These are phyloP conservation scores for Cryoendolithus antarcticus DNA, from an alignment of 2,329 filamentous ascomycete species.

Conservation along the genomic window DNA sequence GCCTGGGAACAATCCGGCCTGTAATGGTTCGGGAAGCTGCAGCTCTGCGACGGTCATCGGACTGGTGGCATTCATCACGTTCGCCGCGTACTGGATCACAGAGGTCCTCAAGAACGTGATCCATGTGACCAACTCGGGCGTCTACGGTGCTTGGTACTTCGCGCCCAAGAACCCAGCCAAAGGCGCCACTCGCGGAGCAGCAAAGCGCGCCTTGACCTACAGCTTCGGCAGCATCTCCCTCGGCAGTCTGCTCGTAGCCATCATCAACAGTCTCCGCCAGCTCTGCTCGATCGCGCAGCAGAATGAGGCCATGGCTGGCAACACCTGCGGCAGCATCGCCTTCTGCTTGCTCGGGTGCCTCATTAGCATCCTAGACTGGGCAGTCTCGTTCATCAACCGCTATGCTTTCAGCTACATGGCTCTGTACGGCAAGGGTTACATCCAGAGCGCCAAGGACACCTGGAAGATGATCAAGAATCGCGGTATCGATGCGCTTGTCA, in stretches of 20 bases:
- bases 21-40: constrained; percentile 45
- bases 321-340: constrained; percentile 52
- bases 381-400: constrained; percentile 75
- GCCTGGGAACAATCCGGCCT: constrained; percentile 48
- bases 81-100: constrained; percentile 86
- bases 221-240: constrained; percentile 85
- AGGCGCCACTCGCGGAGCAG: constrained; percentile 69
- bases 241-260: constrained; percentile 72
- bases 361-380: constrained; percentile 70
- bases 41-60: constrained; percentile 69
- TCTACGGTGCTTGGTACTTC: constrained; percentile 93
- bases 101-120: constrained; percentile 92
- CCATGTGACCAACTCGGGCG: constrained; percentile 73
- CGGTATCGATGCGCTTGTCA: constrained; percentile 79
- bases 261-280: constrained; percentile 80
- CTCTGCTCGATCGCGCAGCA: constrained; percentile 63
- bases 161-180: constrained; percentile 56
- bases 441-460: constrained; percentile 76
- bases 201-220: constrained; percentile 72
- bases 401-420: constrained; percentile 62
- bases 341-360: constrained; percentile 70
- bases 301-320: constrained; percentile 52
- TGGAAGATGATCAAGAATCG: constrained; percentile 63
- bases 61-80: constrained; percentile 73
- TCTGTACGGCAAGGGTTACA: constrained; percentile 79